Conservation (phyloP, 441 rosid species). For the Hypseocharis bilobata region DNA sequence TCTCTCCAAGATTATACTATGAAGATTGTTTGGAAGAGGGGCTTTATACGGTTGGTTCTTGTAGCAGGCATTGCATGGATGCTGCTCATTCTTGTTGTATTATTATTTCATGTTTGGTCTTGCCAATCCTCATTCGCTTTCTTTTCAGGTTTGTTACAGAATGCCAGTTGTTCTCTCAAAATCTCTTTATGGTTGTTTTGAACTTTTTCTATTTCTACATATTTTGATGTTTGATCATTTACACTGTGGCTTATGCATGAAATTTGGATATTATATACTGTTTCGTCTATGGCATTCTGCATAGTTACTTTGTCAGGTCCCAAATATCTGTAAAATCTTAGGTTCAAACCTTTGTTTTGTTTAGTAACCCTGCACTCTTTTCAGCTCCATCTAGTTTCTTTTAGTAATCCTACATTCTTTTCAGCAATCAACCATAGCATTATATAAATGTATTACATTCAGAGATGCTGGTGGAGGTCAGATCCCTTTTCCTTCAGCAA, state of each 20-base stretch:
- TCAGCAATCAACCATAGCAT: too few species aligned
- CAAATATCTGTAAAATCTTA: too few species aligned
- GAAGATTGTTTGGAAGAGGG: constrained; percentile 56
- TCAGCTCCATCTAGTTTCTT: too few species aligned
- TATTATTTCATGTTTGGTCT: constrained; percentile 76
- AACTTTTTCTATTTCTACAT: background rate
- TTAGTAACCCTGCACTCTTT: too few species aligned
- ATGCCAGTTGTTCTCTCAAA: background rate
- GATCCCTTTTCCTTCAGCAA: too few species aligned
- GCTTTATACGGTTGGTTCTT: constrained; percentile 64
- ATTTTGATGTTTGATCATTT: constrained; percentile 3
- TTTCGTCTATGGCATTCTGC: too few species aligned
- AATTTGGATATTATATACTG: background rate
- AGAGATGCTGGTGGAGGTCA: too few species aligned
- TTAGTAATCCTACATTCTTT: too few species aligned
- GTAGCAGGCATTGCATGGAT: constrained; percentile 80
- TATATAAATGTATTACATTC: too few species aligned
- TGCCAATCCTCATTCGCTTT: constrained; percentile 64
- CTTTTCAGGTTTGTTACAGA: constrained; percentile 51
- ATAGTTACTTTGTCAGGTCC: too few species aligned
- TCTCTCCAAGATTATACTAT: constrained; percentile 39
- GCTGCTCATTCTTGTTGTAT: constrained; percentile 62
- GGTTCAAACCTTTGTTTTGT: too few species aligned
- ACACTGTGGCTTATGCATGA: background rate
- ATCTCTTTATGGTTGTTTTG: background rate